Evolutionary conservation across 371 early-diverging fungal species (phyloP).

Genomic region (Cokeromyces recurvatus): DNA sequence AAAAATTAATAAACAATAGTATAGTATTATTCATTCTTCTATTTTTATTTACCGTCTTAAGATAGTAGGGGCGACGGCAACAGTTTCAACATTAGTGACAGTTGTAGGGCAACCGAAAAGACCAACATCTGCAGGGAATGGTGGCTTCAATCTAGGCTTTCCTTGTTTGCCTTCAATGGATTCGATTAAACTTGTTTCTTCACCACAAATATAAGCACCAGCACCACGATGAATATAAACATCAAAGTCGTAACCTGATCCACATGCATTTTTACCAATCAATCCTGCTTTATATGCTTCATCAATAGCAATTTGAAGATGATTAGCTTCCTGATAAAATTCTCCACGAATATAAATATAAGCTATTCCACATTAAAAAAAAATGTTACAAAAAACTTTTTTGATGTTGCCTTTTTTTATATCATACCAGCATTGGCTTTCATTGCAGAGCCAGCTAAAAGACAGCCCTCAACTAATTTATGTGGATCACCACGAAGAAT

Average conservation of each 20-base stretch:
- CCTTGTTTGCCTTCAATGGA: conserved; percentile 97
- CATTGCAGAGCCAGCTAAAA: conserved; percentile 96
- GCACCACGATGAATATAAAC: conserved; percentile 96
- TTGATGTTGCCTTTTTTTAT: too few species aligned
- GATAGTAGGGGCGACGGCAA: conserved; percentile 96
- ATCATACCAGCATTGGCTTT: conserved; percentile 83
- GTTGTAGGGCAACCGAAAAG: conserved; percentile 98
- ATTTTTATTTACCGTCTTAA: conserved; percentile 57
- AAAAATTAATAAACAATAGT: too few species aligned
- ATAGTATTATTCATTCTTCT: too few species aligned
- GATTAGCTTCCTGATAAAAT: conserved; percentile 94
- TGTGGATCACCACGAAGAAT: conserved; percentile 98
- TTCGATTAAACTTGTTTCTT: conserved; percentile 97
- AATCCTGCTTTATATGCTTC: conserved; percentile 92
- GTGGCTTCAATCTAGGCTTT: conserved; percentile 97
- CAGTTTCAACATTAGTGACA: conserved; percentile 97
- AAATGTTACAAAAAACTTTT: too few species aligned
- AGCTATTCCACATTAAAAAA: too few species aligned
- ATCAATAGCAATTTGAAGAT: conserved; percentile 92
- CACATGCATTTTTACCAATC: conserved; percentile 97
- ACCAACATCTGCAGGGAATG: conserved; percentile 98
- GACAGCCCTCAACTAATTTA: conserved; percentile 95
- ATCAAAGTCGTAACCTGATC: conserved; percentile 94
- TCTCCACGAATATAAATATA: conserved; percentile 99
- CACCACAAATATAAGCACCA: conserved; percentile 98